Conservation (phyloP, 768 basidiomycete genomes). For the Trametes cubensis region DNA sequence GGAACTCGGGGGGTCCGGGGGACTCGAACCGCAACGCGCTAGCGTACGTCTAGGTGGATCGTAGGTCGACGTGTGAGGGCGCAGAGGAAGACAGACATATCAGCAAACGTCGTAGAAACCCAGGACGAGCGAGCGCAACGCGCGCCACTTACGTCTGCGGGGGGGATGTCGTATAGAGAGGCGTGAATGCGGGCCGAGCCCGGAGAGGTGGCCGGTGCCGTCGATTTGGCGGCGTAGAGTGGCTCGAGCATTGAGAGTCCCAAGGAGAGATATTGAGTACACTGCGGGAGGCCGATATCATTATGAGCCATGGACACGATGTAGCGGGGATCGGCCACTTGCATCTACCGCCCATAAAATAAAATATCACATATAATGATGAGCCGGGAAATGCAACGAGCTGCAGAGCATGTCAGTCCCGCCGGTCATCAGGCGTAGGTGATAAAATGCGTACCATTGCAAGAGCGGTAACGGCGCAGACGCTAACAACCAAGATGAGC, state of each 20-base stretch:
- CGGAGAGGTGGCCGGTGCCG: neutral
- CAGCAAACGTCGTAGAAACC: too few species aligned
- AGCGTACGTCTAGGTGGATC: neutral
- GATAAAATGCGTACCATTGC: neutral
- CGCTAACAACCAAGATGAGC: neutral
- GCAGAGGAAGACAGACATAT: too few species aligned
- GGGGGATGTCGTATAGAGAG: neutral
- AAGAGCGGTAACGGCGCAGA: neutral
- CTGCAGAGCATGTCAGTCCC: neutral
- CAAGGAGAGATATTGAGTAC: neutral
- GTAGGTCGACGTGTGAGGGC: neutral
- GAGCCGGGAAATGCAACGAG: neutral
- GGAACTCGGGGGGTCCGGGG: neutral
- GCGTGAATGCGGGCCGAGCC: neutral
- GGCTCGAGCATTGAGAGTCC: slow-evolving; percentile 1
- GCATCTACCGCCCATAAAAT: neutral
- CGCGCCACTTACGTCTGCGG: neutral
- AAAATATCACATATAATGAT: neutral
- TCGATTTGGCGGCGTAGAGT: neutral
- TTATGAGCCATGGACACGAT: neutral
- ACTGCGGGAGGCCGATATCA: neutral
- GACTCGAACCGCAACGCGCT: neutral
- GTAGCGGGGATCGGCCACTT: neutral
- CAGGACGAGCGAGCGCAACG: too few species aligned
- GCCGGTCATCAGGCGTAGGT: neutral